phyloP scores from a whole-genome alignment of 1,284 basidiomycete genomes.

The Stygiomarasmius scandens region DNA sequence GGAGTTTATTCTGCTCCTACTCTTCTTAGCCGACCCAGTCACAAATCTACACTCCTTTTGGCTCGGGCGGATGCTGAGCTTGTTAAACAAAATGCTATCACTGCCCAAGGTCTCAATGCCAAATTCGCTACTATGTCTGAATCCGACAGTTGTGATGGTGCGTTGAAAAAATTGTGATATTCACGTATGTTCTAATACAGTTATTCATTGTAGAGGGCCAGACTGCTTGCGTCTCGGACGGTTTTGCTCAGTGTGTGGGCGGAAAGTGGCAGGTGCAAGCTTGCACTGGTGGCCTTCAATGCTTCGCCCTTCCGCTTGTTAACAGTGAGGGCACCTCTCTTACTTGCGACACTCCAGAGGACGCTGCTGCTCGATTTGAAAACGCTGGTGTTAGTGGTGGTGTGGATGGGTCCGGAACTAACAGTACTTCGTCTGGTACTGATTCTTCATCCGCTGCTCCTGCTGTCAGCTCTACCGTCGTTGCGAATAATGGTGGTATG shows the following conservation, averaged over 20 bases:
- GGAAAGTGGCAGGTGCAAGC: conserved; percentile 33
- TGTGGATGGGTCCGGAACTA: conserved; percentile 33
- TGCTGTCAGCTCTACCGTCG: not conserved
- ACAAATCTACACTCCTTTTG: not conserved
- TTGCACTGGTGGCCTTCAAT: conserved; percentile 44
- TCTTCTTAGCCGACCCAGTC: conserved; percentile 5
- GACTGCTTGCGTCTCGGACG: conserved; percentile 37
- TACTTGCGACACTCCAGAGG: conserved; percentile 45
- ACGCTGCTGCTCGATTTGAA: conserved; percentile 44
- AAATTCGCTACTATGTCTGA: conserved; percentile 47
- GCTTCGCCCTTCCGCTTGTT: conserved; percentile 56
- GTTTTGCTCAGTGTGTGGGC: conserved; percentile 40
- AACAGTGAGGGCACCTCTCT: conserved; percentile 52
- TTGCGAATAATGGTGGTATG: not conserved
- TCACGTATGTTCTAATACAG: conserved; percentile 20
- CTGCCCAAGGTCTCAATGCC: conserved; percentile 54
- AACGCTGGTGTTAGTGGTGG: conserved; percentile 51
- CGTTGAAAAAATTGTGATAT: conserved; percentile 23
- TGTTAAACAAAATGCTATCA: conserved; percentile 47
- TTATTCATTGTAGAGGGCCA: conserved; percentile 38
- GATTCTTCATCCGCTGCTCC: not conserved
- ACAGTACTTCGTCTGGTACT: conserved; percentile 14
- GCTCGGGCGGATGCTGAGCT: conserved; percentile 25
- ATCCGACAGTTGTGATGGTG: conserved; percentile 40
- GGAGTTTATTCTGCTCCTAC: conserved; percentile 12